phyloP scores from a whole-genome alignment of 345 rosid species.

The Mallotus nudiflorus region DNA sequence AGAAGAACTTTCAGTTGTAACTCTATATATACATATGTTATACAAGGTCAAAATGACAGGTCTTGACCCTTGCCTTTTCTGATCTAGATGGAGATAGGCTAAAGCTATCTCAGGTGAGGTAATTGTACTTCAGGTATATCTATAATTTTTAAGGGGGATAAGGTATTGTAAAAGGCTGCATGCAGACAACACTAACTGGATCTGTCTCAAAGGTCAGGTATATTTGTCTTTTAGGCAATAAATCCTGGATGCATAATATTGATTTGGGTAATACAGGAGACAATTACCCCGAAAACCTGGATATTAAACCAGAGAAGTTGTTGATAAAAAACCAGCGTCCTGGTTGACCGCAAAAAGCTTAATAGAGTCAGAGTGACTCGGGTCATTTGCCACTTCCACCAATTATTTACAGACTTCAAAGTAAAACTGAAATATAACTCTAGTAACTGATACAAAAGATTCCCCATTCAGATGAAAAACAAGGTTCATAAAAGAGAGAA shows the following conservation, averaged over 20 bases:
- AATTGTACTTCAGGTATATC: background rate
- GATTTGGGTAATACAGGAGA: conserved; percentile 21
- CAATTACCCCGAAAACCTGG: conserved; percentile 47
- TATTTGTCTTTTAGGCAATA: conserved; percentile 40
- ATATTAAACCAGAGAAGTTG: conserved; percentile 28
- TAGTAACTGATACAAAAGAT: conserved; percentile 29
- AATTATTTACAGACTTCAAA: conserved; percentile 31
- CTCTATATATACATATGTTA: too few species aligned
- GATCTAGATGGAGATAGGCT: background rate
- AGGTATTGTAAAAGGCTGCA: conserved; percentile 1
- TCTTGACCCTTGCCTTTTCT: background rate
- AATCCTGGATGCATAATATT: conserved; percentile 37
- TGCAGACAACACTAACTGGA: background rate
- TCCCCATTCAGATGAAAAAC: conserved; percentile 9
- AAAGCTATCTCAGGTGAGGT: background rate
- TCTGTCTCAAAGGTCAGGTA: conserved; percentile 7
- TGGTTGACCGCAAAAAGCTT: conserved; percentile 34
- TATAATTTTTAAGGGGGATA: background rate
- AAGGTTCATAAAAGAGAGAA: conserved; percentile 12
- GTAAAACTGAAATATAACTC: conserved; percentile 22
- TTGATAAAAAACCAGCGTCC: conserved; percentile 32
- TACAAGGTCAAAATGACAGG: conserved; percentile 12
- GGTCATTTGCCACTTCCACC: conserved; percentile 18
- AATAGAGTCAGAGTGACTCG: conserved; percentile 19
- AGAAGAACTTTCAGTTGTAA: background rate